phyloP scores from a whole-genome alignment of 2,329 filamentous ascomycete genomes.

The Colletotrichum horii region DNA sequence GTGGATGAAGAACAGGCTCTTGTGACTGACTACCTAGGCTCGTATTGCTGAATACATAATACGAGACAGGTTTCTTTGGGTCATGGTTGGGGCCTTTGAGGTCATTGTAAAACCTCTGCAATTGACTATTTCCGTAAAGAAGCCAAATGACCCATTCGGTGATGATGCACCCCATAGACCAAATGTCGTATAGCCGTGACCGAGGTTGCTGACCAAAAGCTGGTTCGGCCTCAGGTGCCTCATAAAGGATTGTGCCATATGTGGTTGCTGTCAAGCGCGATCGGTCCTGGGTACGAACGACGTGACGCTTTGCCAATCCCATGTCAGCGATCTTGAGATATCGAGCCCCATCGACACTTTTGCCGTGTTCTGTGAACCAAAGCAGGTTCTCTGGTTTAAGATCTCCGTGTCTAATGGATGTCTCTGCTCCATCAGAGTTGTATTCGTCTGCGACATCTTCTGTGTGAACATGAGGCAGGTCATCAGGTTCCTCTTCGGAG shows the following conservation, averaged over 20 bases:
- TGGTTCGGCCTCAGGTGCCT: neutral
- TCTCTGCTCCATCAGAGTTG: neutral
- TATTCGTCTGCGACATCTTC: neutral
- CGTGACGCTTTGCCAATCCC: neutral
- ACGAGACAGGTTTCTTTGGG: neutral
- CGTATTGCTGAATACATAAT: neutral
- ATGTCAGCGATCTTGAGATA: neutral
- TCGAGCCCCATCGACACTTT: neutral
- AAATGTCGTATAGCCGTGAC: slow-evolving; percentile 32
- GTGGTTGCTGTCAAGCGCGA: neutral
- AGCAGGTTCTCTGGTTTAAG: slow-evolving; percentile 15
- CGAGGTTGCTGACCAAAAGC: neutral
- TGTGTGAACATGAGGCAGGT: neutral
- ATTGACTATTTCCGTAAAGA: slow-evolving; percentile 20
- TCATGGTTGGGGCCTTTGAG: neutral
- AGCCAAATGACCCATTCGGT: slow-evolving; percentile 35
- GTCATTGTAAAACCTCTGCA: neutral
- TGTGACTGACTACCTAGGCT: neutral
- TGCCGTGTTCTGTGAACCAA: neutral
- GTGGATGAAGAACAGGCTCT: neutral
- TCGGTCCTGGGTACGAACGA: neutral
- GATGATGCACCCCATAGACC: slow-evolving; percentile 34
- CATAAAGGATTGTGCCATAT: neutral
- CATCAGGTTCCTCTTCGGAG: neutral
- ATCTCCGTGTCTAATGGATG: neutral